Conservation (phyloP, 73 alveolate species). For the Stentor roeselii region DNA sequence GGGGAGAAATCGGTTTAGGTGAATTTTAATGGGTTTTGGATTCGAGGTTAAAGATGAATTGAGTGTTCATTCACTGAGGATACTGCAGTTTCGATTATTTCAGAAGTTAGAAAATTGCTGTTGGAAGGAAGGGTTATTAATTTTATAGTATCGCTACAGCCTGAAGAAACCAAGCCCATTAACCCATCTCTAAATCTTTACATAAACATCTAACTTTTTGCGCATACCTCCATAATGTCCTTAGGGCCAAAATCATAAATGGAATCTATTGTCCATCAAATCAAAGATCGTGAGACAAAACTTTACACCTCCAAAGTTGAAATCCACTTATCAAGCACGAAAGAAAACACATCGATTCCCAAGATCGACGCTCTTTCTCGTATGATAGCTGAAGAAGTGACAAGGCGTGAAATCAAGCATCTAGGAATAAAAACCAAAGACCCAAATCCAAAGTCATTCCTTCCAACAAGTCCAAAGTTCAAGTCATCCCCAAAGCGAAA, state of each 20-base stretch:
- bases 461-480: background rate
- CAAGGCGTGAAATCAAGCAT: background rate
- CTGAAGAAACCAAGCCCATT: too few relatives aligned
- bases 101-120: too few relatives aligned
- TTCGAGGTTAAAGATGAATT: background rate
- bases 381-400: too few relatives aligned
- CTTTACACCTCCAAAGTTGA: background rate
- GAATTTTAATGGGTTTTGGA: background rate
- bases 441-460: background rate
- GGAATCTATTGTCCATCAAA: too few relatives aligned
- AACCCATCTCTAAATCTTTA: too few relatives aligned
- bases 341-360: too few relatives aligned
- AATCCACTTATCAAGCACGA: background rate
- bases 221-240: too few relatives aligned
- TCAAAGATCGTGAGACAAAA: background rate
- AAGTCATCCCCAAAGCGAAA: background rate
- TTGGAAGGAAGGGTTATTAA: background rate
- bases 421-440: background rate
- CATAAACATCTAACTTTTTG: too few relatives aligned
- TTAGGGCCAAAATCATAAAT: too few relatives aligned
- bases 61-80: background rate
- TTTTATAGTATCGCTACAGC: too few relatives aligned
- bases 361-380: background rate
- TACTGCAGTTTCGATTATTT: background rate
- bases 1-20: background rate